These are phyloP conservation scores for Coniochaeta sp. DNA, from an alignment of 2,329 filamentous ascomycete genomes.

Conservation along the genomic window DNA sequence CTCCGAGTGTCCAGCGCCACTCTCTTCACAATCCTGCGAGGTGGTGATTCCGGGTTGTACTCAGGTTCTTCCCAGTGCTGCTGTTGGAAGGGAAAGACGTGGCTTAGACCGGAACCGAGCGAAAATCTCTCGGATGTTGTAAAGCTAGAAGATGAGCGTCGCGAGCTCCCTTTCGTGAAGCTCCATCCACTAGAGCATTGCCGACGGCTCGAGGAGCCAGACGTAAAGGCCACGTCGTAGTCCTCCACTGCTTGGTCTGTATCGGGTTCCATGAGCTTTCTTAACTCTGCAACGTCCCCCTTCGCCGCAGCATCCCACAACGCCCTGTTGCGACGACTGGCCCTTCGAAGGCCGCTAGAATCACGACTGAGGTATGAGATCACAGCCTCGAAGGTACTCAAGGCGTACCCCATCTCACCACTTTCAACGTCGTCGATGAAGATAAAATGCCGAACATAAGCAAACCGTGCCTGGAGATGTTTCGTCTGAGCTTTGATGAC, in stretches of 20 bases:
- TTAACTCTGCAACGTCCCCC: conserved; percentile 70
- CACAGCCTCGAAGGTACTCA: conserved; percentile 94
- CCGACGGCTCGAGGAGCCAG: conserved; percentile 32
- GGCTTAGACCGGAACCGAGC: conserved; percentile 55
- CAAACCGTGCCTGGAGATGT: conserved; percentile 77
- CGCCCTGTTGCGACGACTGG: conserved; percentile 76
- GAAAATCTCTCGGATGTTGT: conserved; percentile 44
- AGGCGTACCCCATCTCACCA: conserved; percentile 89
- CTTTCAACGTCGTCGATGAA: conserved; percentile 97
- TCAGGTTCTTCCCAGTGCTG: conserved; percentile 29
- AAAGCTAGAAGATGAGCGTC: conserved; percentile 28
- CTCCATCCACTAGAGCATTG: conserved; percentile 38
- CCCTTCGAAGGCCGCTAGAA: conserved; percentile 71
- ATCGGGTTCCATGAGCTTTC: conserved; percentile 70
- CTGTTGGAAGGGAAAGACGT: conserved; percentile 87
- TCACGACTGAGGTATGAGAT: conserved; percentile 79
- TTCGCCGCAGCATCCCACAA: conserved; percentile 80
- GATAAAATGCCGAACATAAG: conserved; percentile 97
- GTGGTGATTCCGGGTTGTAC: conserved; percentile 16
- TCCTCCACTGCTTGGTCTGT: conserved; percentile 35
- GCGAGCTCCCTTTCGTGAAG: conserved; percentile 32
- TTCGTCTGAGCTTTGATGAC: conserved; percentile 86
- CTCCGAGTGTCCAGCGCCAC: conserved; percentile 89
- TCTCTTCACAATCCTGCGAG: conserved; percentile 56
- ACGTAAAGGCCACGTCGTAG: conserved; percentile 22